Percentiles rank a stretch among this genome's conserved stretches.
These are phyloP conservation scores for Xylariaceae sp. DNA, from an alignment of 2,329 filamentous ascomycete genomes.

Conservation along the genomic window DNA sequence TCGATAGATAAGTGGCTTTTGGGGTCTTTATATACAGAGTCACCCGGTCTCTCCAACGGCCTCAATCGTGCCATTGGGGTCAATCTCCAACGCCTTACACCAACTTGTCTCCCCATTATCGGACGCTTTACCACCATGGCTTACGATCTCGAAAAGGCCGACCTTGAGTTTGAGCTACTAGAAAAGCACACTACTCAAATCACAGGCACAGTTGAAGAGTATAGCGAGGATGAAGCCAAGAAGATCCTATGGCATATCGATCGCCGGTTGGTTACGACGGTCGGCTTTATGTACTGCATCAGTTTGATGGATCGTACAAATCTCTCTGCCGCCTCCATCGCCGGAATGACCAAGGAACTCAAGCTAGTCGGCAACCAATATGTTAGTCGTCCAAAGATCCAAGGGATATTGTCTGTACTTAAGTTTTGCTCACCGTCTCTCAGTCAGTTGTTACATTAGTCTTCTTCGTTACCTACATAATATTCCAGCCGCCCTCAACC, in stretches of 20 bases:
- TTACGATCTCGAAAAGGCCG: slow-evolving; percentile 33
- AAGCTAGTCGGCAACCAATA: slow-evolving; percentile 47
- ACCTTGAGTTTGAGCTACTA: slow-evolving; percentile 25
- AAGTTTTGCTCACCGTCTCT: slow-evolving; percentile 3
- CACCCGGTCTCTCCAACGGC: background rate
- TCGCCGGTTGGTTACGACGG: slow-evolving; percentile 61
- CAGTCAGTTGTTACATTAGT: slow-evolving; percentile 67
- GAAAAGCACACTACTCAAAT: slow-evolving; percentile 24
- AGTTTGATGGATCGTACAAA: slow-evolving; percentile 81
- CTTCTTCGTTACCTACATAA: slow-evolving; percentile 74
- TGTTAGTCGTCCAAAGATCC: slow-evolving; percentile 15
- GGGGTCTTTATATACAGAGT: background rate
- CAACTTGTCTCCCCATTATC: background rate
- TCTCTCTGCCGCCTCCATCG: slow-evolving; percentile 71
- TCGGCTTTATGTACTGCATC: slow-evolving; percentile 72
- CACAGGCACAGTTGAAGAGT: slow-evolving; percentile 42
- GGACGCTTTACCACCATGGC: slow-evolving; percentile 25
- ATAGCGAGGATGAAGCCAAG: slow-evolving; percentile 64
- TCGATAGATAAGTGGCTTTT: background rate
- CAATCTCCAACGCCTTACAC: background rate
- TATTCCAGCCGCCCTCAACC: slow-evolving; percentile 73
- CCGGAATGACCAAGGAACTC: slow-evolving; percentile 60
- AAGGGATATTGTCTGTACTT: slow-evolving; percentile 32
- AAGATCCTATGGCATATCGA: slow-evolving; percentile 73
- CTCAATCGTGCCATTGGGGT: background rate